Percentiles rank a stretch among this genome's conserved stretches.
Conservation (phyloP, 306 rosid genomes). For the Cucurbita argyrosperma region DNA sequence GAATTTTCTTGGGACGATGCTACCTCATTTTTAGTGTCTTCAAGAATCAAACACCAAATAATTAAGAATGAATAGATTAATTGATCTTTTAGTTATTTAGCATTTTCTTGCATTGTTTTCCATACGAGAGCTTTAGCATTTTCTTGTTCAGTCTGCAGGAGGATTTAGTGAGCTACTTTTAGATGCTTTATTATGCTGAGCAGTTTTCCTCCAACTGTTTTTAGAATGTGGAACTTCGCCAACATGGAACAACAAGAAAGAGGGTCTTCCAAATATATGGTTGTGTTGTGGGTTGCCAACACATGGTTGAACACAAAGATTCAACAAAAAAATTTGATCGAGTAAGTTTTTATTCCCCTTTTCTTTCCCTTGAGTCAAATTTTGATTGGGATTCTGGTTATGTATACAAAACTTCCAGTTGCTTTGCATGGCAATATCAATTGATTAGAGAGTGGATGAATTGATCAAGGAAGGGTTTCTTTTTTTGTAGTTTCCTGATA, state of each 20-base stretch:
- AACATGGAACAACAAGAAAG: constrained; percentile 33
- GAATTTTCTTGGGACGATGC: background rate
- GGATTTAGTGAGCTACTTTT: background rate
- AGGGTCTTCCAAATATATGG: constrained; percentile 84
- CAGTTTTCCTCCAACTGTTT: constrained; percentile 7
- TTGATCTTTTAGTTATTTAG: background rate
- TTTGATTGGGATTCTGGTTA: background rate
- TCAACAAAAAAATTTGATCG: constrained; percentile 43
- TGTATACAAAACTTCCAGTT: background rate
- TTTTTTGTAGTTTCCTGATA: background rate
- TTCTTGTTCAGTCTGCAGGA: background rate
- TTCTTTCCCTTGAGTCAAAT: background rate
- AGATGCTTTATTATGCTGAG: background rate
- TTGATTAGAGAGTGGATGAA: background rate
- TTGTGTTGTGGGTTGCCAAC: constrained; percentile 57
- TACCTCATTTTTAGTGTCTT: background rate
- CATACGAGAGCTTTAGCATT: background rate
- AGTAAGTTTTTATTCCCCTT: constrained; percentile 29
- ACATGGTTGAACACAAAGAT: constrained; percentile 66
- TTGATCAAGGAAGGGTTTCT: background rate
- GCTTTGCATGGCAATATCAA: background rate
- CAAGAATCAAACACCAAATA: background rate
- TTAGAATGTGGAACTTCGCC: constrained; percentile 36
- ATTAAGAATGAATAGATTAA: background rate
- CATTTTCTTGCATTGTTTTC: background rate